Conservation (phyloP, 495 filamentous ascomycete genomes). For the Aspergillus ostianus region DNA sequence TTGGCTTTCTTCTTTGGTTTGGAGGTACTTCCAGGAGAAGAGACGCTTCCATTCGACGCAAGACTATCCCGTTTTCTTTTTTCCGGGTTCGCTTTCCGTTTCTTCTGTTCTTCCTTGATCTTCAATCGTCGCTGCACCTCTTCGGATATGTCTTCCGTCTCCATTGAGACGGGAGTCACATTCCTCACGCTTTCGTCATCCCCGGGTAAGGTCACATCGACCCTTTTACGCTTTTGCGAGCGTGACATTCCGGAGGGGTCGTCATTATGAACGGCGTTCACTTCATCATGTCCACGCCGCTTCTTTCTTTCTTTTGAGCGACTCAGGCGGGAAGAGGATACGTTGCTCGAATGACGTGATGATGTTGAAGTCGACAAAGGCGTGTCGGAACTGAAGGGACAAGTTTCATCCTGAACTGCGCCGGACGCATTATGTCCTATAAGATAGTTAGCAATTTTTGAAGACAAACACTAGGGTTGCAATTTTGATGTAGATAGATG, state of each 20-base stretch:
- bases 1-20: slow-evolving; percentile 30
- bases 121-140: slow-evolving; percentile 42
- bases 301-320: slow-evolving; percentile 6
- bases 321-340: not conserved
- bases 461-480: no score
- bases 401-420: not conserved
- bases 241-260: slow-evolving; percentile 7
- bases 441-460: not conserved
- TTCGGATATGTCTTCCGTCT: slow-evolving; percentile 48
- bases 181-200: slow-evolving; percentile 20
- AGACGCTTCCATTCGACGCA: slow-evolving; percentile 30
- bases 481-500: no score
- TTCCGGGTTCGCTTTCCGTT: slow-evolving; percentile 32
- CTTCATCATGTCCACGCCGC: not conserved
- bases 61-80: slow-evolving; percentile 44
- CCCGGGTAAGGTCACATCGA: slow-evolving; percentile 16
- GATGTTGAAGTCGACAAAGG: not conserved
- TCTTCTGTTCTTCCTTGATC: slow-evolving; percentile 40
- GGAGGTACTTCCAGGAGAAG: slow-evolving; percentile 14
- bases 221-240: slow-evolving; percentile 26
- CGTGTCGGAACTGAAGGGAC: not conserved
- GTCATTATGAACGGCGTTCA: slow-evolving; percentile 5
- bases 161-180: slow-evolving; percentile 26
- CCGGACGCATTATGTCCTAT: not conserved
- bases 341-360: not conserved